Base-by-base conservation (phyloP, 306 rosid species). In the Prunus campanulata region DNA sequence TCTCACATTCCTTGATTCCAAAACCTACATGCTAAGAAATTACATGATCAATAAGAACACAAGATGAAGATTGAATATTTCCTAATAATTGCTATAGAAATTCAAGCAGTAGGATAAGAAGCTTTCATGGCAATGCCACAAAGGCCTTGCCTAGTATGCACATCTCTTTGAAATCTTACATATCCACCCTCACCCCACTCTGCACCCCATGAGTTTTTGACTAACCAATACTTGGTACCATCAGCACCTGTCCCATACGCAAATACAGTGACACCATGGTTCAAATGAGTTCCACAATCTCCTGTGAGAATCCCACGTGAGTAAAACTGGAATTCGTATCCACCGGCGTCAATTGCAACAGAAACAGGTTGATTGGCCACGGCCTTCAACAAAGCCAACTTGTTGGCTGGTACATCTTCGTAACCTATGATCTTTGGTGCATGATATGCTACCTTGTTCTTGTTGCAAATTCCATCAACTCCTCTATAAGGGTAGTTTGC, bases 221-320 rank as follows among this genome's bases (percentile, higher is more conserved):
- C 39, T 11, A 79, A 20, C 82, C 82, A 72, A 46, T 51, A 79
- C 51, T 80, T 69, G 11, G 80, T 80, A 8, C 80, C 77, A n/a
- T 75, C 84, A 5, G 13, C 51, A 13, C 22, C 55, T 3, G 35
- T 69, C 11, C 84, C 84, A 42, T 75, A 75, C 2, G 73, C 84
- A 63, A 75, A 68, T 6, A 24, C 72, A 46, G 77, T 62, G 19
- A 75, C 84, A 19, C 68, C 80, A 51, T 80, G 84, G 71, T 75
- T 57, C 49, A 80, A 49, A 2, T 51, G 11, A 5, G 72, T 80
- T 14, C 80, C 80, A 62, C 84, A 80, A 2, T 20, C 15, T 52
- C 84, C 80, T 18, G 59, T 42, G 77, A 75, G 70, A 5, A 80
- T 76, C 4, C 84, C 84, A 12, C 80, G 11, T 2, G 79, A 75